These are phyloP conservation scores for Fusarium pseudocircinatum DNA, from an alignment of 2,329 filamentous ascomycete genomes.

Conservation along the genomic window DNA sequence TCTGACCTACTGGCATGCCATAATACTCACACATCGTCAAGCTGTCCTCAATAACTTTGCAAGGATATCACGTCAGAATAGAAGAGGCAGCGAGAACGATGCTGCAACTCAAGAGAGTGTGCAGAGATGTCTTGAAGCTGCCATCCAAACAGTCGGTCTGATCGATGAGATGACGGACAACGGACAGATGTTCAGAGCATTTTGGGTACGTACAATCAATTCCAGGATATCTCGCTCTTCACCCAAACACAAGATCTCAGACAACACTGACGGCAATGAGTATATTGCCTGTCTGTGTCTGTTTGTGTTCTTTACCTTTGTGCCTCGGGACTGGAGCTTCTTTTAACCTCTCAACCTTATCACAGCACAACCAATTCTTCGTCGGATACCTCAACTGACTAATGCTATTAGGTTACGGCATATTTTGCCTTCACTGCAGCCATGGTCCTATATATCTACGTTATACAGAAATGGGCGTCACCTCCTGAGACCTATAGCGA, in stretches of 20 bases:
- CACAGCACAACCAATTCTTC: neutral
- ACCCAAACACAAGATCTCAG: neutral
- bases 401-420: constrained; percentile 27
- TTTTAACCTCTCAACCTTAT: neutral
- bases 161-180: constrained; percentile 38
- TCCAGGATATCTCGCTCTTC: neutral
- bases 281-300: neutral
- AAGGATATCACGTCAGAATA: constrained; percentile 13
- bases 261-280: neutral
- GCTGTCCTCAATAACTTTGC: constrained; percentile 51
- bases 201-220: constrained; percentile 18
- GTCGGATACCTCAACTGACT: neutral
- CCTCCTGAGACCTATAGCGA: constrained; percentile 30
- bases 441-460: constrained; percentile 41
- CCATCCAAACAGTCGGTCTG: constrained; percentile 33
- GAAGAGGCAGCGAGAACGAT: constrained; percentile 1
- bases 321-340: neutral
- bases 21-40: constrained; percentile 52
- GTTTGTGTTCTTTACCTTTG: neutral
- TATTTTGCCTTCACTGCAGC: constrained; percentile 42
- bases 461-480: constrained; percentile 39
- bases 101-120: constrained; percentile 29
- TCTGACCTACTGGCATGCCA: constrained; percentile 54
- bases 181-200: constrained; percentile 38
- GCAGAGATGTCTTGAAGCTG: constrained; percentile 31